Evolutionary conservation across 2,329 filamentous ascomycete species (phyloP).

Genomic region (Xylariaceae sp.): DNA sequence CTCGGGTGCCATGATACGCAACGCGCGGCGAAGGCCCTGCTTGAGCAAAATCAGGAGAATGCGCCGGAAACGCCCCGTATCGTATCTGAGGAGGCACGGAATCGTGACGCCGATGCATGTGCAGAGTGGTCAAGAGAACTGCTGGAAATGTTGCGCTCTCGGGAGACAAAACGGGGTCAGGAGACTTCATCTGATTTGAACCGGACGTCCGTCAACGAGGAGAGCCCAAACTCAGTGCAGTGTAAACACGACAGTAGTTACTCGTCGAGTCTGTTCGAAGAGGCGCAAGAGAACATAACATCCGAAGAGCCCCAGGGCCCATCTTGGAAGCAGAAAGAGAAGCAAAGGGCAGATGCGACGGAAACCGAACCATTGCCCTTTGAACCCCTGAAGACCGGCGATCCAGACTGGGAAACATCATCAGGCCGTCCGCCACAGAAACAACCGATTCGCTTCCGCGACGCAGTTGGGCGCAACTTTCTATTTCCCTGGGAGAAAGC

Average conservation of each 20-base stretch:
- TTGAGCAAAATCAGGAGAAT: too few relatives aligned
- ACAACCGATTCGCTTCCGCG: conserved; percentile 59
- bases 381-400: conserved; percentile 18
- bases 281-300: background rate
- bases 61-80: too few relatives aligned
- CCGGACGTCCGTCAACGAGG: background rate
- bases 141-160: too few relatives aligned
- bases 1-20: too few relatives aligned
- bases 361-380: background rate
- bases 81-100: too few relatives aligned
- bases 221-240: background rate
- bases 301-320: conserved; percentile 1
- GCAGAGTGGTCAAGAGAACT: too few relatives aligned
- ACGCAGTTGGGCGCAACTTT: conserved; percentile 60
- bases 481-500: conserved; percentile 62
- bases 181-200: background rate
- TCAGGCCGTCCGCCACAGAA: conserved; percentile 26
- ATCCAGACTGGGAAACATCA: conserved; percentile 27
- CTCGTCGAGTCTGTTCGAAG: conserved; percentile 11
- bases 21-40: too few relatives aligned
- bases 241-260: conserved; percentile 9
- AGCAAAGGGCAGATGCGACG: background rate
- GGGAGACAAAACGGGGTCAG: background rate
- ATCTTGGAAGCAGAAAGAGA: conserved; percentile 3
- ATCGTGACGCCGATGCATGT: background rate